Percentiles rank a stretch among this genome's conserved stretches.
Conservation (phyloP, 1,284 basidiomycete species). For the Sparassis latifolia region DNA sequence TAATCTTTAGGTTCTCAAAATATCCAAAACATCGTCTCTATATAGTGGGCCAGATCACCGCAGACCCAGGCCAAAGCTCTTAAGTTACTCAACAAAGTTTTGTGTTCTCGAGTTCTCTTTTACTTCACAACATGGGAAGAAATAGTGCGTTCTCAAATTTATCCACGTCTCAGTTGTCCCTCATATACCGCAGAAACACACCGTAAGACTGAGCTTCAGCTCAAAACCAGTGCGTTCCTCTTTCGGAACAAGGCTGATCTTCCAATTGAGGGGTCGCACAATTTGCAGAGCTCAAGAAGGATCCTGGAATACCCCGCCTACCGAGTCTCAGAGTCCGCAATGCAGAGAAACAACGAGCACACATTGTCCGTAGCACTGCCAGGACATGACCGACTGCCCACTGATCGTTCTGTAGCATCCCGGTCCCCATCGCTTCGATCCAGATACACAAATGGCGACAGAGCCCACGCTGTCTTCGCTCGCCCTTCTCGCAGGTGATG, state of each 20-base stretch:
- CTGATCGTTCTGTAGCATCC: slow-evolving; percentile 5
- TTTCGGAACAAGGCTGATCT: slow-evolving; percentile 1
- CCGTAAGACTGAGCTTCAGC: slow-evolving; percentile 40
- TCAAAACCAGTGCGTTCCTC: slow-evolving; percentile 44
- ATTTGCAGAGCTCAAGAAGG: slow-evolving; percentile 62
- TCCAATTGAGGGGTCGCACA: not conserved
- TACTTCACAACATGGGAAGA: slow-evolving; percentile 39
- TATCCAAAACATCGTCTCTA: no score
- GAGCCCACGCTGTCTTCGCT: slow-evolving; percentile 64
- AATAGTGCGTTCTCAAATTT: slow-evolving; percentile 38
- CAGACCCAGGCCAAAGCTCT: no score
- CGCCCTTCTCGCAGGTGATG: slow-evolving; percentile 35
- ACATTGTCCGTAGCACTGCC: slow-evolving; percentile 10
- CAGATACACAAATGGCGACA: slow-evolving; percentile 64
- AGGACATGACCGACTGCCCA: not conserved
- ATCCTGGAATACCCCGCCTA: slow-evolving; percentile 75
- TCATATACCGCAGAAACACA: slow-evolving; percentile 26
- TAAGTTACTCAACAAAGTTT: no score
- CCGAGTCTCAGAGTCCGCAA: slow-evolving; percentile 61
- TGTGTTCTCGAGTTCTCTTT: no score
- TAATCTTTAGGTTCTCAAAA: no score
- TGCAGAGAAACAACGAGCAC: slow-evolving; percentile 43
- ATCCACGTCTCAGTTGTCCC: not conserved
- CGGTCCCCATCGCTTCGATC: slow-evolving; percentile 29
- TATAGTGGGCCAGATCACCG: no score